Evolutionary conservation across 1,284 basidiomycete genomes (phyloP), one percentile per base, ranked within the genome.

Genomic region (Gymnopus androsaceus): DNA sequence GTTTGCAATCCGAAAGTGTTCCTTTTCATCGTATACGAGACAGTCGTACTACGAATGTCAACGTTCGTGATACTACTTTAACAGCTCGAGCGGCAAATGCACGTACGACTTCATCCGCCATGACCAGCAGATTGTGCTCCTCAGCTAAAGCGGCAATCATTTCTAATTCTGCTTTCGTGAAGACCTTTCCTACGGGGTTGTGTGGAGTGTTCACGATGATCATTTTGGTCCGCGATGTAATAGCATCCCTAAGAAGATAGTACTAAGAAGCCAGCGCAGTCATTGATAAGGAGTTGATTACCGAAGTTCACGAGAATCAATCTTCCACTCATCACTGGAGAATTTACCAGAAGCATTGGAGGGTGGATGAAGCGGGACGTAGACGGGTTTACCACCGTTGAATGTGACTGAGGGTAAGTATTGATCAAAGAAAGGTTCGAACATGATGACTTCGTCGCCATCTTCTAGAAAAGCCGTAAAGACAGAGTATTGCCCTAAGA

Each of bases 371-470:
- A 99, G 80, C 2, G 97, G 96, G 5, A 99, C 93, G 67, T 94
- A 99, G 47, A 98, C 88, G 11, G 96, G 94, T 54, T 85, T 88
- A 44, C 94, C 95, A 33, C 91, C 91, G 67, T 97, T 95, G 82
- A 97, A 97, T 25, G 87, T 91, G 55, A 97, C 87, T 7, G 91
- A 92, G 36, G 94, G 89, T 59, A 92, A 83, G 75, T 98, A 99
- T 72, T 99, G 97, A 69, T 98, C 95, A 68, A 98, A 98, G 80
- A 94, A 95, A 5, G 94, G 96, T 74, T 99, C 97, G 67, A 99
- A 95, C 81, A 98, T 87, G 71, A 99, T 95, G 58, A 99, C 97
- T 73, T 98, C 96, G 70, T 99, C 97, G 7, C 90, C 94, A 34
- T 84, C 79, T 60, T 96, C 87, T 45, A 95, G 73, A 75, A 95